Evolutionary conservation across 306 rosid genomes (phyloP).

Genomic region (Delonix regia): DNA sequence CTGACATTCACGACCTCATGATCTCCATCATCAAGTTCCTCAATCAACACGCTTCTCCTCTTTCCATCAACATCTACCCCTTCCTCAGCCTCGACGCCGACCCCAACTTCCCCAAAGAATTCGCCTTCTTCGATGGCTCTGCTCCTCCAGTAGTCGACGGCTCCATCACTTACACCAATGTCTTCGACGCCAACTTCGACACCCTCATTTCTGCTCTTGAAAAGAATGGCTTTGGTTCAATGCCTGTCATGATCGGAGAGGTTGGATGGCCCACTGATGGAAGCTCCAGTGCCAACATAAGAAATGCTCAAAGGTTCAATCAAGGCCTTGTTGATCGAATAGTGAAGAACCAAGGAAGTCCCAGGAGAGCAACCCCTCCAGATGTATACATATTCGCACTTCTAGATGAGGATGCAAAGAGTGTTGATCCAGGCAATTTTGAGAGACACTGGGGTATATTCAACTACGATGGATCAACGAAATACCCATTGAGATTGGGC

Average conservation of each 20-base stretch:
- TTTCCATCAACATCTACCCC: constrained; percentile 90
- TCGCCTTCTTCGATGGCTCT: constrained; percentile 77
- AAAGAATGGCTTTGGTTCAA: constrained; percentile 67
- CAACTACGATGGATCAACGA: constrained; percentile 73
- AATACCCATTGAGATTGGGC: constrained; percentile 62
- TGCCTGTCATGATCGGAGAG: constrained; percentile 85
- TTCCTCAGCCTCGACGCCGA: constrained; percentile 93
- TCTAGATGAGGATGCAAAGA: constrained; percentile 82
- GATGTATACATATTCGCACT: constrained; percentile 75
- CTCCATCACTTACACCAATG: constrained; percentile 70
- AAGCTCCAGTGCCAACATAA: constrained; percentile 58
- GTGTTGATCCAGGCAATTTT: constrained; percentile 81
- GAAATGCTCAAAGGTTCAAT: constrained; percentile 68
- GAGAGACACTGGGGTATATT: constrained; percentile 95
- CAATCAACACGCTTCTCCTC: constrained; percentile 53
- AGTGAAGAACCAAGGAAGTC: constrained; percentile 60
- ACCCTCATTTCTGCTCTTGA: constrained; percentile 82
- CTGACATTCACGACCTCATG: constrained; percentile 68
- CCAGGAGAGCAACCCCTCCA: constrained; percentile 62
- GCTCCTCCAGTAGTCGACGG: constrained; percentile 83
- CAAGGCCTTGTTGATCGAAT: constrained; percentile 74
- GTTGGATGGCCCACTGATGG: constrained; percentile 98
- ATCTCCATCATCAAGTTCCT: constrained; percentile 72
- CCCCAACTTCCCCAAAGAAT: constrained; percentile 86
- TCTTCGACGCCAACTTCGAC: constrained; percentile 88